A percentile compares a stretch with the other conserved stretches of the same genome.
phyloP scores from a whole-genome alignment of 495 filamentous ascomycete genomes.

The Immersiella caudata region DNA sequence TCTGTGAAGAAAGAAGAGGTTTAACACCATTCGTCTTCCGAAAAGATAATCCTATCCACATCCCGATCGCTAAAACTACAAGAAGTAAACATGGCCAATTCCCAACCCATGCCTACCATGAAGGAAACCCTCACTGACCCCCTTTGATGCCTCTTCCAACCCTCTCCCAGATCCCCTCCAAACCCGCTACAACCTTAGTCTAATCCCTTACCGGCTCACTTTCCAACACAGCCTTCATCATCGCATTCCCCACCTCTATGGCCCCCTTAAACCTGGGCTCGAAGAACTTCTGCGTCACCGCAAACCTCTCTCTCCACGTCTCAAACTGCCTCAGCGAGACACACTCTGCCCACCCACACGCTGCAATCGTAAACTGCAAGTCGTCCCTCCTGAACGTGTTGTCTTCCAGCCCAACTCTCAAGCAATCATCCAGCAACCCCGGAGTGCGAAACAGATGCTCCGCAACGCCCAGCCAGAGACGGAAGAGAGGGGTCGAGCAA shows the following conservation, averaged over 20 bases:
- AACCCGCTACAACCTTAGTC: not conserved
- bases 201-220: conserved; percentile 49
- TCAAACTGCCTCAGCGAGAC: conserved; percentile 90
- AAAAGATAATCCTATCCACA: too few relatives aligned
- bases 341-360: conserved; percentile 90
- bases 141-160: not conserved
- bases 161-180: not conserved
- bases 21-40: too few relatives aligned
- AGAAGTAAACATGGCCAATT: not conserved
- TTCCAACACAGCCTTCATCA: conserved; percentile 94
- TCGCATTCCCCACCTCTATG: conserved; percentile 84
- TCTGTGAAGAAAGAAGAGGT: too few relatives aligned
- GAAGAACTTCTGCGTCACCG: conserved; percentile 87
- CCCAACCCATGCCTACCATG: not conserved
- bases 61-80: too few relatives aligned
- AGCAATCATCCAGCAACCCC: conserved; percentile 78
- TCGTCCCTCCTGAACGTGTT: conserved; percentile 88
- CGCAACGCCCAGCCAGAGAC: conserved; percentile 95
- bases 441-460: conserved; percentile 92
- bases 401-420: conserved; percentile 85
- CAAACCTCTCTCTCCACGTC: conserved; percentile 84
- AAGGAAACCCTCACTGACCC: not conserved
- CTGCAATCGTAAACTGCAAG: conserved; percentile 95
- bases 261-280: conserved; percentile 84
- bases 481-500: conserved; percentile 97